Evolutionary conservation across 805 yeast genomes (phyloP), one percentile per base, ranked within the genome.

Genomic region (Groenewaldozyma tartarivorans): DNA sequence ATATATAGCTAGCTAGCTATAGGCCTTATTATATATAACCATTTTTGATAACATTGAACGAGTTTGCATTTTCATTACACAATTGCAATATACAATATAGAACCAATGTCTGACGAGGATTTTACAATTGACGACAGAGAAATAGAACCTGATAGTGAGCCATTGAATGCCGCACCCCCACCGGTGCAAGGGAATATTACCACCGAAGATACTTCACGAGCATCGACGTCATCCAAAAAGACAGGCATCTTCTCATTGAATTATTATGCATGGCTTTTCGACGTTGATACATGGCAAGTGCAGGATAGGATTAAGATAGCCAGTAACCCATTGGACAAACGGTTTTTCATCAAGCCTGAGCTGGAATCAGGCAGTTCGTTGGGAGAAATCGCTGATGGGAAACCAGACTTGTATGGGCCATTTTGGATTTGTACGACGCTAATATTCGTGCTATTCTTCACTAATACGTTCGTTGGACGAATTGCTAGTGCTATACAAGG

Each of bases 361-460:
- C 57, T 51, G 24, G 40, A 38, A 17, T 38, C 41, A 24, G 43
- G 47, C 46, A 54, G 58, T 13, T n/a, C n/a, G n/a, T 51, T 54
- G 20, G 26, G 68, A 61, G 47, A 35, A 11, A 38, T 48, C 4
- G 49, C 66, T 49, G 68, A 68, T 31, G 66, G 68, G 13, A 43
- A 48, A 40, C 75, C 80, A 2, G 97, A 88, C 53, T 62, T 88
- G 40, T 90, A 86, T 58, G 96, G 96, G 0, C 81, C 94, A 5
- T 66, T 86, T 16, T 88, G 97, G 97, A 77, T 88, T 34, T 82
- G 90, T 9, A 86, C 87, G 0, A 81, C 95, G 0, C 74, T 85
- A 38, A 75, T 84, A 1, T 75, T 83, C 48, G 64, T 79, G 24
- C 67, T 84, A 57, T 87, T 87, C 61, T 77, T 86, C 43, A 72